Conservation (phyloP, 2,329 filamentous ascomycete species). For the Calonectria multiphialidica region DNA sequence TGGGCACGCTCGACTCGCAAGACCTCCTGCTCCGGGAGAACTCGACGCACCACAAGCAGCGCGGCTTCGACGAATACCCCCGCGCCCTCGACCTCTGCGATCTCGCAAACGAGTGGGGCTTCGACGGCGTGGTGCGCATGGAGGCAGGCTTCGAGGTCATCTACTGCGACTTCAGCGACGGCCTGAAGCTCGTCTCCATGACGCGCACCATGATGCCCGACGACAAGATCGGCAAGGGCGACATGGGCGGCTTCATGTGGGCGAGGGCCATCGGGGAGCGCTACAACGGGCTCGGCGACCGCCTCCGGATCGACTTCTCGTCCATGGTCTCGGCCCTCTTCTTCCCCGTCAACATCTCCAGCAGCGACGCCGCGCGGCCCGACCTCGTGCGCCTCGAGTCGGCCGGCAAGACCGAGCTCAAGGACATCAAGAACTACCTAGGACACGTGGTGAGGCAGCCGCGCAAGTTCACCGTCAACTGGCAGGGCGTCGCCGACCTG, state of each 20-base stretch:
- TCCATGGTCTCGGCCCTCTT: slow-evolving; percentile 65
- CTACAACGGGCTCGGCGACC: slow-evolving; percentile 59
- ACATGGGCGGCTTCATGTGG: slow-evolving; percentile 54
- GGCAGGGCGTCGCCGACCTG: slow-evolving; percentile 77
- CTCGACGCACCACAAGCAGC: slow-evolving; percentile 19
- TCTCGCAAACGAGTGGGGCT: slow-evolving; percentile 63
- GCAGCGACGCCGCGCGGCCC: slow-evolving; percentile 48
- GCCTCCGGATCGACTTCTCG: slow-evolving; percentile 60
- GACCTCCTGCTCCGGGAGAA: slow-evolving; percentile 69
- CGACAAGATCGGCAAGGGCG: slow-evolving; percentile 28
- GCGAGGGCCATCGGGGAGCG: slow-evolving; percentile 56
- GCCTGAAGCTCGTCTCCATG: slow-evolving; percentile 52
- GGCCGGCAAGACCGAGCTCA: slow-evolving; percentile 46
- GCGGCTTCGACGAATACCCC: slow-evolving; percentile 56
- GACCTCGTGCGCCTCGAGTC: slow-evolving; percentile 50
- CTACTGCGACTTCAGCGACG: slow-evolving; percentile 70
- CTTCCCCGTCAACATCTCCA: slow-evolving; percentile 63
- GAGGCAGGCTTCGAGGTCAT: slow-evolving; percentile 80
- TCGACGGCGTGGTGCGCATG: slow-evolving; percentile 76
- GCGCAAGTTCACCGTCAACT: slow-evolving; percentile 59
- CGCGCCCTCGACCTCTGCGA: slow-evolving; percentile 70
- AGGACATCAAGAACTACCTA: slow-evolving; percentile 57
- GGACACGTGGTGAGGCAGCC: slow-evolving; percentile 53
- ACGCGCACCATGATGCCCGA: slow-evolving; percentile 40
- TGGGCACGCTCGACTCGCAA: slow-evolving; percentile 77